Base-by-base conservation (phyloP, 225 moss, liverwort and hornwort genomes). In the Bryoerythrophyllum caledonicum region DNA sequence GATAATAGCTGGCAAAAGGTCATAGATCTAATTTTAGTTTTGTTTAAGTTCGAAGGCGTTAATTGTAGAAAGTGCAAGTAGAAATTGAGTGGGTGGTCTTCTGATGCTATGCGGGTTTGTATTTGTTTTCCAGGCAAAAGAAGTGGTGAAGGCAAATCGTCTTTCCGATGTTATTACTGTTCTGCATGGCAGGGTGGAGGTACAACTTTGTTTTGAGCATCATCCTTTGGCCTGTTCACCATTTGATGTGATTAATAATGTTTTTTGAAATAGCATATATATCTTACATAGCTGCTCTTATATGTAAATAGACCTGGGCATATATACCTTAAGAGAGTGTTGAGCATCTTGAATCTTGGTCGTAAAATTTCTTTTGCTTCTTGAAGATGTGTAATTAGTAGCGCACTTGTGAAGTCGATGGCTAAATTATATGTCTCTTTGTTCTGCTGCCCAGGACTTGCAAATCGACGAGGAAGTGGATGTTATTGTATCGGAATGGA, bases 401-500 rank as follows among this genome's bases (percentile, higher is more conserved):
- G 56, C 58, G 56, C 37, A 38, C 62, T 23, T 56, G 55, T 56
- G 70, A 53, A 69, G 37, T 64, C 17, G 44, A 23, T 21, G 52
- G 27, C 63, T 61, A 58, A 73, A 75, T 57, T 62, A 14, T 15
- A 24, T 28, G 41, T 3, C 51, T 56, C 72, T 48, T 3, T 77
- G 72, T 70, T 78, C 54, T 67, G 44, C 44, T 71, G 67, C 67
- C 59, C 90, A 92, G 94, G 97, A 97, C 72, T 88, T 93, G 61
- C 89, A 97, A 79, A 89, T 94, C 44, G 79, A 90, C 25, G 97
- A 91, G 67, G 74, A 85, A 78, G 94, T 94, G 70, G 97, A 97
- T 60, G 91, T 94, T 51, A 94, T 97, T 60, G 89, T 97, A 44
- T 97, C 94, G 8, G 97, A 97, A 79, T 97, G 97, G 97, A 97